Base-by-base conservation (phyloP, 139 green algal species). In the Prasinococcaceae sp. region DNA sequence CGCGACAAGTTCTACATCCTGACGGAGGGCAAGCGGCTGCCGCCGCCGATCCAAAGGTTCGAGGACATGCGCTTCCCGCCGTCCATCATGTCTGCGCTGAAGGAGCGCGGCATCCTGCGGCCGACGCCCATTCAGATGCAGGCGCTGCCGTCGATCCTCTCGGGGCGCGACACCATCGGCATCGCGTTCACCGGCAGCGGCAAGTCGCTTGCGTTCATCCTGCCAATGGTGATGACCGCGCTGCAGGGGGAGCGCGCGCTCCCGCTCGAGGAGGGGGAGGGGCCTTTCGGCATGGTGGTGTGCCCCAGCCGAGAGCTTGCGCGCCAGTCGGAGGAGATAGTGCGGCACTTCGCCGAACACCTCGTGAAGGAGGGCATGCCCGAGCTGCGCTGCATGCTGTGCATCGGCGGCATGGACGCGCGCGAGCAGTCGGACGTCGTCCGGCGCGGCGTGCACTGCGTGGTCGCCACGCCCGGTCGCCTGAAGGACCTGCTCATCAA, bases 151-250 rank as follows among this genome's bases (percentile, higher is more conserved):
- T 75, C 83, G 40, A 77, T 92, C 17, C 69, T 99, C 24, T 78
- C 82, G 10, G 92, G 92, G 1, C 58, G 92, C 0, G 92, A 99
- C 80, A 96, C 97, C 75, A 97, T 99, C 43, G 92, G 92, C 38
- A 93, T 99, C 51, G 86, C 86, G 0, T 96, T 88, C 76, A 99
- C 92, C 3, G 92, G 92, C 0, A 84, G 65, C 22, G 88, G 92
- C 47, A 99, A 99, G 68, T 96, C 90, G 19, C 70, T 96, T 6
- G 84, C 88, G 20, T 99, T 97, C 53, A 44, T 71, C 9, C 61
- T 98, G 44, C 90, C 90, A 14, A 76, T 94, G 74, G 59, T 97
- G 36, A 81, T 94, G 68, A 74, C 83, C 8, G 37, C 59, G 0
- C 40, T 72, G 14, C 62, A 68, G 28, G 65, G 70, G 47, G 53